Percentiles rank a stretch among this genome's conserved stretches.
Conservation (phyloP, 202 grass and related monocot genomes). For the Schoenoplectus tabernaemontani region DNA sequence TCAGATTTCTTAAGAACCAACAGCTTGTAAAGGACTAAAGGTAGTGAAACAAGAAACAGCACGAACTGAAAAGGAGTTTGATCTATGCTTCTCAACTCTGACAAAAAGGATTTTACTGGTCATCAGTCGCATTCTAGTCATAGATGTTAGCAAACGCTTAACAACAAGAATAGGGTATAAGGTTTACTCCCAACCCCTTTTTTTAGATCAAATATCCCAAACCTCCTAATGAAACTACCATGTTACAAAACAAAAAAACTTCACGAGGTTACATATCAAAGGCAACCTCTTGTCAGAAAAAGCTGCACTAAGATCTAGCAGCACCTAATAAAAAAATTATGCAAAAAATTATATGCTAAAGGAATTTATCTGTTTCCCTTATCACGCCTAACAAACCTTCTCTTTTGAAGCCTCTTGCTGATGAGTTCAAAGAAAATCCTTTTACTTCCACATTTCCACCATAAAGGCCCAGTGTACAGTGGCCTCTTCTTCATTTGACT, state of each 20-base stretch:
- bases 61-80: background rate
- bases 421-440: slow-evolving; percentile 61
- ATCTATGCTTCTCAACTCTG: background rate
- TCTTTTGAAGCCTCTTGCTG: slow-evolving; percentile 28
- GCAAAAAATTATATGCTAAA: background rate
- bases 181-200: too few species aligned
- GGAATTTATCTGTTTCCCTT: slow-evolving; percentile 24
- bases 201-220: too few species aligned
- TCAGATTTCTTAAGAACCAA: too few species aligned
- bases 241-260: slow-evolving; percentile 1
- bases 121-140: background rate
- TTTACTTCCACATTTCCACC: slow-evolving; percentile 97
- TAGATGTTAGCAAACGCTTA: background rate
- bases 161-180: background rate
- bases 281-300: background rate
- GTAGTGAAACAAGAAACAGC: background rate
- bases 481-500: slow-evolving; percentile 46
- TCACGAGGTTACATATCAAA: background rate
- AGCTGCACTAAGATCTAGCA: background rate
- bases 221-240: background rate
- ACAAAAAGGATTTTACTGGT: background rate
- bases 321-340: background rate
- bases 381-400: slow-evolving; percentile 15
- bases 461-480: slow-evolving; percentile 47
- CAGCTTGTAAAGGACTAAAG: too few species aligned